phyloP scores from a whole-genome alignment of 306 rosid species.

The Myrica gale region DNA sequence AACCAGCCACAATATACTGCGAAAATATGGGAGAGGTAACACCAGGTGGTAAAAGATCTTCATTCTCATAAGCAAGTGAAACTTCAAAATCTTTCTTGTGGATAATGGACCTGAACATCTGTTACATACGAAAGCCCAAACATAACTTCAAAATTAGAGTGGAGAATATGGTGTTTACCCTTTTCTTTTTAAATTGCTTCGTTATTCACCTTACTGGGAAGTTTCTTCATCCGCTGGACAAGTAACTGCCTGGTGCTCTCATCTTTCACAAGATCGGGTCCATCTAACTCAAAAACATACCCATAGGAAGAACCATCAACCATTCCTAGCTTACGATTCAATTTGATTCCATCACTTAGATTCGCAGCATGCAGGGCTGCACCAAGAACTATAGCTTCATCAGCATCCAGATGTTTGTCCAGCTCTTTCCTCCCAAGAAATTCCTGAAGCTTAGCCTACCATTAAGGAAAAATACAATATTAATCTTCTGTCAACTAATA shows the following conservation, averaged over 20 bases:
- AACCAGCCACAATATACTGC: constrained; percentile 69
- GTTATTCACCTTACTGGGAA: constrained; percentile 77
- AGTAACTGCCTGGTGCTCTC: constrained; percentile 81
- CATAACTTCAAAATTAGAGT: constrained; percentile 22
- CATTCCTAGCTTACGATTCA: constrained; percentile 98
- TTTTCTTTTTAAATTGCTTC: constrained; percentile 11
- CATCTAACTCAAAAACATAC: constrained; percentile 67
- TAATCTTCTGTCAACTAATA: neutral
- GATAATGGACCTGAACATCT: constrained; percentile 81
- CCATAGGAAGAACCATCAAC: constrained; percentile 92
- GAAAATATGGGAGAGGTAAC: constrained; percentile 60
- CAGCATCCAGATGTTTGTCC: constrained; percentile 97
- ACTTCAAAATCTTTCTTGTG: constrained; percentile 90
- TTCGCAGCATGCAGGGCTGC: constrained; percentile 91
- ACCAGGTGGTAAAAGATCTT: constrained; percentile 78
- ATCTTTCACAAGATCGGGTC: constrained; percentile 69
- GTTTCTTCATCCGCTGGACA: constrained; percentile 80
- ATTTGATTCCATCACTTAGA: constrained; percentile 95
- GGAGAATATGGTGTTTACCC: constrained; percentile 20
- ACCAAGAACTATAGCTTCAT: constrained; percentile 95
- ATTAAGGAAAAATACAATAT: constrained; percentile 1
- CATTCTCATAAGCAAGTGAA: constrained; percentile 79
- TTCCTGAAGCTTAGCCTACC: constrained; percentile 91
- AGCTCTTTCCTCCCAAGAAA: constrained; percentile 87
- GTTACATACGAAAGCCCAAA: constrained; percentile 26